These are phyloP conservation scores for Colletotrichum paranaense DNA, from an alignment of 2,329 filamentous ascomycete genomes.

Conservation along the genomic window DNA sequence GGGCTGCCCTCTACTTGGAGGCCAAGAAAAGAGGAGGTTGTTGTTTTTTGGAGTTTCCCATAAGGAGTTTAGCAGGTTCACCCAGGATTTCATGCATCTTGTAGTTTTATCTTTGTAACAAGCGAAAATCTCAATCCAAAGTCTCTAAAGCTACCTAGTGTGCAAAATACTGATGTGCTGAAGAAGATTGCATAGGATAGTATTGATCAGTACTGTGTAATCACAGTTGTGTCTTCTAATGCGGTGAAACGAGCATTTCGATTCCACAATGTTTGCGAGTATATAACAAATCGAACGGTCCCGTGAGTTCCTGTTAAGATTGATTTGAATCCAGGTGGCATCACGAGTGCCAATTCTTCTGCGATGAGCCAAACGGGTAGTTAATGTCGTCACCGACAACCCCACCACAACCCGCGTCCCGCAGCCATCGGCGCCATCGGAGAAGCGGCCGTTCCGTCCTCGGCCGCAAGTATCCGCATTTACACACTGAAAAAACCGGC, in stretches of 20 bases:
- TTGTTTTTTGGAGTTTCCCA: not conserved
- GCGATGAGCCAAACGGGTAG: not conserved
- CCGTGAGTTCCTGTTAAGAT: not conserved
- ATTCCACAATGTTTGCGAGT: not conserved
- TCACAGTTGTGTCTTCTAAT: not conserved
- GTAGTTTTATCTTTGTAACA: not conserved
- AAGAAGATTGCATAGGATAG: not conserved
- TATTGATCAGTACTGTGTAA: not conserved
- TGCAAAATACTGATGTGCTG: not conserved
- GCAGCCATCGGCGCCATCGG: slow-evolving; percentile 15
- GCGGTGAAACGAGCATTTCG: too few species aligned
- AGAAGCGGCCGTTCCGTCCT: not conserved
- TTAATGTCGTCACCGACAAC: slow-evolving; percentile 20
- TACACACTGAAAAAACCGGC: slow-evolving; percentile 4
- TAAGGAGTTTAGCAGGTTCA: not conserved
- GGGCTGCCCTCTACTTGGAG: not conserved
- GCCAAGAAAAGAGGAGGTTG: not conserved
- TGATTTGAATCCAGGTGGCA: not conserved
- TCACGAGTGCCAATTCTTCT: not conserved
- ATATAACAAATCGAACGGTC: not conserved
- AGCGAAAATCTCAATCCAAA: not conserved
- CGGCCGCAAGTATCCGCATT: slow-evolving; percentile 32
- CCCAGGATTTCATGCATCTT: not conserved
- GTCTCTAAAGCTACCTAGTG: not conserved
- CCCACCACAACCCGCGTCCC: slow-evolving; percentile 10